Conservation (phyloP, 1,284 basidiomycete species). For the Melampsora occidentalis region DNA sequence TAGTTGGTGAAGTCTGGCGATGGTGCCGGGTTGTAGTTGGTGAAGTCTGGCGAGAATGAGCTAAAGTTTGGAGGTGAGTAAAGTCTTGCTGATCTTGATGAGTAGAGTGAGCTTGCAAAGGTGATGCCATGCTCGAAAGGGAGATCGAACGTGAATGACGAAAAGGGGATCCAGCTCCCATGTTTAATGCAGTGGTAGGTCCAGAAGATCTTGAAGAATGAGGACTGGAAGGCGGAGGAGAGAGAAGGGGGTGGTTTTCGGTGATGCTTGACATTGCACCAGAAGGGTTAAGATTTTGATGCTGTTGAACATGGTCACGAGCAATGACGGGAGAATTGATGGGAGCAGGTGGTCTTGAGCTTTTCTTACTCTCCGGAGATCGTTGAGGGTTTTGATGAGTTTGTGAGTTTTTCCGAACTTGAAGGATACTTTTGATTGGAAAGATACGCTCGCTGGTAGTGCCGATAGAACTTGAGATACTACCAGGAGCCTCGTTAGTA, state of each 20-base stretch:
- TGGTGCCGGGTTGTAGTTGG: not conserved
- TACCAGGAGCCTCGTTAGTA: not conserved
- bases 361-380: not conserved
- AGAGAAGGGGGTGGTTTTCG: not conserved
- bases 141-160: not conserved
- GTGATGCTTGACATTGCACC: not conserved
- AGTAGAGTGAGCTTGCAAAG: not conserved
- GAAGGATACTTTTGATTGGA: slow-evolving; percentile 9
- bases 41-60: not conserved
- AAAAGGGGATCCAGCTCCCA: slow-evolving; percentile 1
- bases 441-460: slow-evolving; percentile 9
- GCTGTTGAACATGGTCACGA: slow-evolving; percentile 10
- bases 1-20: not conserved
- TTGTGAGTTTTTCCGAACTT: not conserved
- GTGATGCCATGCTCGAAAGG: not conserved
- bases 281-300: not conserved
- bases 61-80: not conserved
- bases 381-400: not conserved
- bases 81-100: not conserved
- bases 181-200: not conserved
- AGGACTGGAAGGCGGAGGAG: not conserved
- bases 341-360: not conserved
- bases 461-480: not conserved
- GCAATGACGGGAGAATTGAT: not conserved
- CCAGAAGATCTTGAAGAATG: not conserved